These are phyloP conservation scores for Polyplosphaeria fusca DNA, from an alignment of 495 filamentous ascomycete species.

Conservation along the genomic window DNA sequence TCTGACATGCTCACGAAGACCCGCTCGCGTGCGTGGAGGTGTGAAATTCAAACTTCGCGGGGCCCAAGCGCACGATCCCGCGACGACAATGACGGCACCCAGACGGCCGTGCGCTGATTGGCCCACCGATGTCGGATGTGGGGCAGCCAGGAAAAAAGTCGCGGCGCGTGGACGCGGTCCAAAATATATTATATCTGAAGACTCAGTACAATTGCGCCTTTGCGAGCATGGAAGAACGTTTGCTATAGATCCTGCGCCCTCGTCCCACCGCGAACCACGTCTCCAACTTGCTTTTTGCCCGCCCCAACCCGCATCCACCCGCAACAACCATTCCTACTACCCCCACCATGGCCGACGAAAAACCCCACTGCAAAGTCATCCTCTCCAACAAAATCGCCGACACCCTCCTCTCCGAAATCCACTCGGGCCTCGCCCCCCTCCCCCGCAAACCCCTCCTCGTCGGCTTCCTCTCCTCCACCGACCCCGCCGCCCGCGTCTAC, in stretches of 20 bases:
- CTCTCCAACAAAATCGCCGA: conserved; percentile 80
- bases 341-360: conserved; percentile 33
- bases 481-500: conserved; percentile 88
- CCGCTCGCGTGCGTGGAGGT: background rate
- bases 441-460: conserved; percentile 71
- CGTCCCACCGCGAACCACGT: background rate
- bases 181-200: too few species aligned
- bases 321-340: too few species aligned
- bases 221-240: background rate
- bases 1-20: conserved; percentile 52
- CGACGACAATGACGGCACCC: background rate
- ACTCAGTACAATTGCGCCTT: too few species aligned
- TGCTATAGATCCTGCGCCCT: background rate
- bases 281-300: background rate
- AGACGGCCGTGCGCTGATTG: conserved; percentile 16
- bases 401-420: conserved; percentile 72
- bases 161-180: background rate
- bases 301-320: too few species aligned
- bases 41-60: too few species aligned
- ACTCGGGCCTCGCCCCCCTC: conserved; percentile 64
- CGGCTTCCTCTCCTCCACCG: conserved; percentile 86
- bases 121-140: conserved; percentile 27
- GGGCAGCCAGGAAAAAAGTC: conserved; percentile 12
- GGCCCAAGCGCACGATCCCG: background rate
- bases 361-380: conserved; percentile 82